These are phyloP conservation scores for Polymyxa betae DNA, from an alignment of 208 protist species.

Conservation along the genomic window DNA sequence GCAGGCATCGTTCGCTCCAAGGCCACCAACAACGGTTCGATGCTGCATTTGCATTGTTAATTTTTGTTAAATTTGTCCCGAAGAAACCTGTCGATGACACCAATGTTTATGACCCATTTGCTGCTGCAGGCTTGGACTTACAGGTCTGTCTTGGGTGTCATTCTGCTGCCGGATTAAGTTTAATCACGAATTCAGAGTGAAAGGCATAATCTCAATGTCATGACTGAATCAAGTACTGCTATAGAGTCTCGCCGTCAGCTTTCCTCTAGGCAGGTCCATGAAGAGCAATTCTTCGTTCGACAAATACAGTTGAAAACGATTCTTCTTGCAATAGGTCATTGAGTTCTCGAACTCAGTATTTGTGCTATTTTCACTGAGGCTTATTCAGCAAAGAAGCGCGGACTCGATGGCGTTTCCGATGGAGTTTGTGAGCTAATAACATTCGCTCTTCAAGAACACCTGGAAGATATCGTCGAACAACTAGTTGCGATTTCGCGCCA, in stretches of 20 bases:
- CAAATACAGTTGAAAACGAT: background rate
- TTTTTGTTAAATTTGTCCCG: background rate
- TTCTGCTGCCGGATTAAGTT: background rate
- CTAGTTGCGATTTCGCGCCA: background rate
- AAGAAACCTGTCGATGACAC: background rate
- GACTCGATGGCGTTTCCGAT: background rate
- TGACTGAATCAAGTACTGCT: background rate
- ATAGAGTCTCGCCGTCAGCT: background rate
- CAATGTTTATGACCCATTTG: constrained; percentile 40
- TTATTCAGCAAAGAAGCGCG: constrained; percentile 7
- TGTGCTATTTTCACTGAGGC: background rate
- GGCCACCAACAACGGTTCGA: background rate
- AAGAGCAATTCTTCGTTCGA: constrained; percentile 27
- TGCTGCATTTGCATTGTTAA: background rate
- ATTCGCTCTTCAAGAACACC: constrained; percentile 17
- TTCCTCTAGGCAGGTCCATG: background rate
- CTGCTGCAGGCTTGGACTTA: constrained; percentile 24
- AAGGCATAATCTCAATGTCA: background rate
- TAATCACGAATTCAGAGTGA: background rate
- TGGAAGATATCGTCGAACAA: constrained; percentile 38
- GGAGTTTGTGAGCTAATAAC: constrained; percentile 9
- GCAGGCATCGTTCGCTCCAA: background rate
- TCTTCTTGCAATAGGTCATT: background rate
- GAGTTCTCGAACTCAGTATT: background rate
- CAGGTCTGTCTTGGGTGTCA: background rate